These are phyloP conservation scores for Hyparrhenia diplandra DNA, from an alignment of 176 grass and related monocot species.

Conservation along the genomic window DNA sequence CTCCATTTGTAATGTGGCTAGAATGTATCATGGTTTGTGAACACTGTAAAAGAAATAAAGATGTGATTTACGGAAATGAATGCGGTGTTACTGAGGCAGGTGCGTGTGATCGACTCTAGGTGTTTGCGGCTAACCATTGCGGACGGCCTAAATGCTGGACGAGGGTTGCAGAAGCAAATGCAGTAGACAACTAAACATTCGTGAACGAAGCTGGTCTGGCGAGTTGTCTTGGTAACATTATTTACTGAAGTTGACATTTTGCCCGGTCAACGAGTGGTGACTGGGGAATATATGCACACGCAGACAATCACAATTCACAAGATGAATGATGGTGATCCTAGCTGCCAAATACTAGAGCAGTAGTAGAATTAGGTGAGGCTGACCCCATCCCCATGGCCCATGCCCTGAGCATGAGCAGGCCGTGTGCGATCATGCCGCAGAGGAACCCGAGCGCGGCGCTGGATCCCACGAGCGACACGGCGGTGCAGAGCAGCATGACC, in stretches of 20 bases:
- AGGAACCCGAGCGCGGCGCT: conserved; percentile 84
- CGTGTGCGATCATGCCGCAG: conserved; percentile 52
- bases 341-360: too few relatives aligned
- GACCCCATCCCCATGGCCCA: neutral
- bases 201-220: too few relatives aligned
- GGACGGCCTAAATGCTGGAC: too few relatives aligned
- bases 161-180: too few relatives aligned
- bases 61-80: neutral
- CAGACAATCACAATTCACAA: neutral
- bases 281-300: neutral
- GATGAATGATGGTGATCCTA: neutral
- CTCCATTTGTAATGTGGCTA: neutral
- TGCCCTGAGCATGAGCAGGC: conserved; percentile 53
- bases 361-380: too few relatives aligned
- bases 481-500: conserved; percentile 67
- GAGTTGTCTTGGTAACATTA: neutral
- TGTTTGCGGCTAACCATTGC: neutral
- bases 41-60: conserved; percentile 30
- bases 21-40: conserved; percentile 4
- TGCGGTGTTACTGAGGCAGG: neutral
- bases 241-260: neutral
- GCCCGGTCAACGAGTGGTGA: neutral
- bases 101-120: neutral
- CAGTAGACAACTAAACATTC: too few relatives aligned
- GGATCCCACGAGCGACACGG: conserved; percentile 75